A percentile compares a stretch with the other conserved stretches of the same genome.
These are phyloP conservation scores for Zasmidium citrigriseum DNA, from an alignment of 2,329 filamentous ascomycete species.

Conservation along the genomic window DNA sequence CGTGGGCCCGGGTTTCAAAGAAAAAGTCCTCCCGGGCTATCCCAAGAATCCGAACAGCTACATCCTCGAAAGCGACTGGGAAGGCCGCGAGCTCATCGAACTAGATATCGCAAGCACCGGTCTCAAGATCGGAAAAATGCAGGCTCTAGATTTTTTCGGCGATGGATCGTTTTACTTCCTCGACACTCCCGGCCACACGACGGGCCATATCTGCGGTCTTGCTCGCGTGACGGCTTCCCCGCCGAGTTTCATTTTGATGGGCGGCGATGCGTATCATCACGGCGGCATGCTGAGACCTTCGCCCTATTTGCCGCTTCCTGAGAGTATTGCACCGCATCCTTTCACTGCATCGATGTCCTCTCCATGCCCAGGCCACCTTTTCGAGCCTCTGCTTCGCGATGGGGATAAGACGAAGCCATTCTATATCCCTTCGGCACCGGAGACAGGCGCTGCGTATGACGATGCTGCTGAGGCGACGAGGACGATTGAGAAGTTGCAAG, in stretches of 20 bases:
- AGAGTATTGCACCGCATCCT: conserved; percentile 42
- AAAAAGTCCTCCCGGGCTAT: conserved; percentile 48
- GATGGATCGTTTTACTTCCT: conserved; percentile 59
- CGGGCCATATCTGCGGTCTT: conserved; percentile 52
- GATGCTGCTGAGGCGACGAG: conserved; percentile 33
- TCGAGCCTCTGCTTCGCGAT: conserved; percentile 41
- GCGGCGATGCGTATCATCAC: conserved; percentile 50
- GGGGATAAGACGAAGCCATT: conserved; percentile 19
- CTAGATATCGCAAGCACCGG: conserved; percentile 32
- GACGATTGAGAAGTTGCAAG: conserved; percentile 49
- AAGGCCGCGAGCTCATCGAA: conserved; percentile 36
- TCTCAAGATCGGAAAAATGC: conserved; percentile 45
- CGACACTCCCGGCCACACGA: conserved; percentile 53
- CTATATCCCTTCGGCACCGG: conserved; percentile 33
- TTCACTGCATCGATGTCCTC: conserved; percentile 29
- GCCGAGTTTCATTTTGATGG: conserved; percentile 50
- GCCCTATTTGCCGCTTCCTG: conserved; percentile 41
- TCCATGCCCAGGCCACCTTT: conserved; percentile 44
- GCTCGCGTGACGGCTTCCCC: conserved; percentile 41
- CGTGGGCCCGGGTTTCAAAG: conserved; percentile 55
- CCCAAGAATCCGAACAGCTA: conserved; percentile 34
- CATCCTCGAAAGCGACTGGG: conserved; percentile 12
- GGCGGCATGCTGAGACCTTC: conserved; percentile 49
- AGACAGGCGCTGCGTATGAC: conserved; percentile 29
- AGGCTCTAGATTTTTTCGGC: conserved; percentile 54